Evolutionary conservation across 2,329 filamentous ascomycete species (phyloP).

Genomic region (Nemania abortiva): DNA sequence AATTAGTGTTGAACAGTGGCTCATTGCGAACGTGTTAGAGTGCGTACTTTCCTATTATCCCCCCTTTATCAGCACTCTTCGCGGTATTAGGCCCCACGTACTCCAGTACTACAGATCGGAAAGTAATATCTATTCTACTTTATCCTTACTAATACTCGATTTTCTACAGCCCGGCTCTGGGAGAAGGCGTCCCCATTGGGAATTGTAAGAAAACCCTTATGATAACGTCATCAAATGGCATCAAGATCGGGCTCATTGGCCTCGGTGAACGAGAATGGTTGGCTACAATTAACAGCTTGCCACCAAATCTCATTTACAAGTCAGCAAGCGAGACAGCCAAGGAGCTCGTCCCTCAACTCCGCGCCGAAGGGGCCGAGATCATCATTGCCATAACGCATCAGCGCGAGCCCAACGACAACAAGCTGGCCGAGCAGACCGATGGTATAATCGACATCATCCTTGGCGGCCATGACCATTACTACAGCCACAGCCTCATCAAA

Average conservation of each 20-base stretch:
- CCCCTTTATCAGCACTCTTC: background rate
- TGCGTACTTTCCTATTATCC: constrained; percentile 9
- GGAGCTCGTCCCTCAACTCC: constrained; percentile 78
- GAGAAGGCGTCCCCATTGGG: constrained; percentile 79
- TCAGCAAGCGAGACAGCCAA: constrained; percentile 81
- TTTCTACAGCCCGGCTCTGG: constrained; percentile 70
- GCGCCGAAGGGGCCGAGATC: constrained; percentile 83
- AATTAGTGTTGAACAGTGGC: constrained; percentile 65
- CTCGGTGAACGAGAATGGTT: constrained; percentile 91
- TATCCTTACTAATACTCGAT: constrained; percentile 15
- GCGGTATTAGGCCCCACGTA: background rate
- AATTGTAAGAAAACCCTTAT: constrained; percentile 81
- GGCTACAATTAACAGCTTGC: constrained; percentile 87
- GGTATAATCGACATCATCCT: constrained; percentile 87
- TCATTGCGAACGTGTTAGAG: constrained; percentile 88
- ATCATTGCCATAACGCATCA: constrained; percentile 87
- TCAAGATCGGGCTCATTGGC: constrained; percentile 88
- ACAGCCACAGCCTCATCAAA: constrained; percentile 81
- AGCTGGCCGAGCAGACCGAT: constrained; percentile 79
- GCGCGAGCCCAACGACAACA: constrained; percentile 89
- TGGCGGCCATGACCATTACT: constrained; percentile 92
- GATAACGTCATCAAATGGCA: constrained; percentile 82
- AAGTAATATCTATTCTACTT: background rate
- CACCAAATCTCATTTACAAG: constrained; percentile 84
- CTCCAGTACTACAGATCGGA: background rate